phyloP scores from a whole-genome alignment of 2,329 filamentous ascomycete species.

The Colletotrichum sublineola region DNA sequence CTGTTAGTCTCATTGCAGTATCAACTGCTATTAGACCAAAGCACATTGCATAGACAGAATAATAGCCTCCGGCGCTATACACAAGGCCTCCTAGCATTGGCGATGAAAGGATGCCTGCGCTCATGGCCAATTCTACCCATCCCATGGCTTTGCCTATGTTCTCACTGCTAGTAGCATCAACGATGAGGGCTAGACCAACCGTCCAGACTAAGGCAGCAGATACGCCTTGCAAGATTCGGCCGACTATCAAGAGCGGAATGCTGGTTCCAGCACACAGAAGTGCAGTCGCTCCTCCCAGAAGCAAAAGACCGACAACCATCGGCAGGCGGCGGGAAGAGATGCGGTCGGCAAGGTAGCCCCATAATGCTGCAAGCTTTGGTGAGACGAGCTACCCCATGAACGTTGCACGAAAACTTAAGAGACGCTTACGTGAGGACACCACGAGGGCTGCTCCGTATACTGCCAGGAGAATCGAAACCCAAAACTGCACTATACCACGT shows the following conservation, averaged over 20 bases:
- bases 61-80: constrained; percentile 51
- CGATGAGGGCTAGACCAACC: constrained; percentile 53
- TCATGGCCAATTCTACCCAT: constrained; percentile 53
- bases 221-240: constrained; percentile 51
- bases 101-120: constrained; percentile 50
- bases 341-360: constrained; percentile 53
- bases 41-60: constrained; percentile 51
- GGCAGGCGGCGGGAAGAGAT: constrained; percentile 50
- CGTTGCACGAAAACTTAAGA: neutral
- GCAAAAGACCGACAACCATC: constrained; percentile 51
- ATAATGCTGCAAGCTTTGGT: constrained; percentile 47
- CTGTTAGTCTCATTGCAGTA: constrained; percentile 49
- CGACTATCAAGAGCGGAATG: constrained; percentile 50
- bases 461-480: neutral
- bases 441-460: neutral
- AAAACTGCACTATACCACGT: neutral
- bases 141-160: constrained; percentile 46
- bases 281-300: constrained; percentile 49
- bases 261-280: constrained; percentile 50
- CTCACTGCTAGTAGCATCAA: constrained; percentile 51
- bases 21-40: constrained; percentile 50
- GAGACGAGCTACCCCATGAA: neutral
- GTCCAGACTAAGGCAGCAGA: constrained; percentile 54
- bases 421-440: neutral
- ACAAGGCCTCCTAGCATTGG: constrained; percentile 53